Evolutionary conservation across 768 basidiomycete species (phyloP).

Genomic region (Coprinopsis cinerea): DNA sequence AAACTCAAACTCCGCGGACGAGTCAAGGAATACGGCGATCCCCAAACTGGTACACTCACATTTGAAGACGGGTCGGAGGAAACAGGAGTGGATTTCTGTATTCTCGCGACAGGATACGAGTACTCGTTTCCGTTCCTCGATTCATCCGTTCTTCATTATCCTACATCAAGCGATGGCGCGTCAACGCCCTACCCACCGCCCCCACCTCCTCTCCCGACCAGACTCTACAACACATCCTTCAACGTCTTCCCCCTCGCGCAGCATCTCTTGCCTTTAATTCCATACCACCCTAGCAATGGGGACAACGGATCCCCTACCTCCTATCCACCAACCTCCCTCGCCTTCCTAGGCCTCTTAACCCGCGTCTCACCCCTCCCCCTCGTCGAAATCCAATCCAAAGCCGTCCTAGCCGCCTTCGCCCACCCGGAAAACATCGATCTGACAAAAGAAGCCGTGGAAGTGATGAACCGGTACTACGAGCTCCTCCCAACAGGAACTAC

Average conservation of each 20-base stretch:
- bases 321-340: slow-evolving; percentile 45
- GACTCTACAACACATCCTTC: slow-evolving; percentile 58
- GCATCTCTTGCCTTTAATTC: slow-evolving; percentile 58
- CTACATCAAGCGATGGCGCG: not conserved
- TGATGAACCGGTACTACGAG: slow-evolving; percentile 42
- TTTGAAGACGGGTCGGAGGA: slow-evolving; percentile 46
- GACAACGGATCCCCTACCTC: not conserved
- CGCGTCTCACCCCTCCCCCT: slow-evolving; percentile 70
- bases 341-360: slow-evolving; percentile 58
- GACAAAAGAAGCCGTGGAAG: slow-evolving; percentile 39
- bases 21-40: slow-evolving; percentile 17
- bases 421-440: slow-evolving; percentile 46
- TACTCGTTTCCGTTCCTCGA: slow-evolving; percentile 59
- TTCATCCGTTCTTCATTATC: slow-evolving; percentile 12
- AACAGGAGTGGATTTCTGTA: slow-evolving; percentile 50
- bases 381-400: slow-evolving; percentile 71
- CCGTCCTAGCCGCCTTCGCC: slow-evolving; percentile 49
- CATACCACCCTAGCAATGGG: not conserved
- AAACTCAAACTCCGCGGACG: slow-evolving; percentile 35
- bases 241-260: slow-evolving; percentile 67
- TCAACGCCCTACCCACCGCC: slow-evolving; percentile 36
- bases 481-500: slow-evolving; percentile 22
- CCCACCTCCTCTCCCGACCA: slow-evolving; percentile 41
- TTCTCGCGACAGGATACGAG: slow-evolving; percentile 76
- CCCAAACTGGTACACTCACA: not conserved